Evolutionary conservation across 2,329 filamentous ascomycete genomes (phyloP), one percentile per base, ranked within the genome.

Genomic region (Phyllosticta citrichinensis): DNA sequence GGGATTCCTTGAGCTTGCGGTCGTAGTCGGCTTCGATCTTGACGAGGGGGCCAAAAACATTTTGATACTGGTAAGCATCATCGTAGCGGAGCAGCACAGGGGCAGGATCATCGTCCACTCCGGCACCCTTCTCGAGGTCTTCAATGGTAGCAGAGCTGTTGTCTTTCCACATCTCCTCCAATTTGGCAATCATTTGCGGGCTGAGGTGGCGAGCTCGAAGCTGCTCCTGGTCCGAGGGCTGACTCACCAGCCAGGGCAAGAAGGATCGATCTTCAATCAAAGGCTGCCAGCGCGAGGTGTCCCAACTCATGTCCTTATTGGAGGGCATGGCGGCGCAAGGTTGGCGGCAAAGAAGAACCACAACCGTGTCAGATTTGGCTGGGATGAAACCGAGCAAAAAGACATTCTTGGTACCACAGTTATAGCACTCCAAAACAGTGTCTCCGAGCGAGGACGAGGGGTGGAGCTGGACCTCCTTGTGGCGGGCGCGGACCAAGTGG

Each of bases 1-100:
- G 94, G 0, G 93, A 91, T 74, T 99, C 94, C 77, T 99, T 99
- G 68, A 99, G 82, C 76, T 99, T 97, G 75, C 95, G 93, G 75
- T 99, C 94, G 71, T 99, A 99, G 75, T 99, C 94, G 52, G 94
- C 96, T 74, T 99, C 94, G 75, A 99, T 99, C 79, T 97, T 99
- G 69, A 99, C 95, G 14, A 99, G 81, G 0, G 94, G 94, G 0
- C 94, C 94, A 73, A 99, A 99, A 35, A 97, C 94, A 70, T 97
- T 99, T 76, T 99, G 94, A 69, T 99, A 99, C 71, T 99, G 93
- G 73, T 91, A 99, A 0, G 94, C 91, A 74, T 99, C 94, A 62
- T 97, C 94, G 71, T 99, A 99, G 67, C 91, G 89, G 52, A 97
- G 80, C 24, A 97, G 80, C 8, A 99, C 94, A 1, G 93, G 91